These are phyloP conservation scores for Talaromyces funiculosus DNA, from an alignment of 2,329 filamentous ascomycete species.

Conservation along the genomic window DNA sequence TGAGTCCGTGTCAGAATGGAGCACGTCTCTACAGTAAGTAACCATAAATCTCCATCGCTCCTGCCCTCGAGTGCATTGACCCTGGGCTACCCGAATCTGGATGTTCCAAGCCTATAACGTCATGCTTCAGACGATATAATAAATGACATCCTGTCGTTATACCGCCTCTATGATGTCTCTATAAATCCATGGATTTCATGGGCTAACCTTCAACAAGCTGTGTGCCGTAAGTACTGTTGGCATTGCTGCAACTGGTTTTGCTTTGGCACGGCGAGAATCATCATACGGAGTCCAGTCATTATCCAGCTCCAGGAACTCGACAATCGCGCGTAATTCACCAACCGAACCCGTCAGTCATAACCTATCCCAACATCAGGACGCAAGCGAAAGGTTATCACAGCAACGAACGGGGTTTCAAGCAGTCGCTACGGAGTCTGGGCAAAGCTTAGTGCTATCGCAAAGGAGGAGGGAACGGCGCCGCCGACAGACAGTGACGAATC, in stretches of 20 bases:
- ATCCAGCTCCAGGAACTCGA: constrained; percentile 28
- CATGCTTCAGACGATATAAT: neutral
- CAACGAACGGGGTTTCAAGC: constrained; percentile 16
- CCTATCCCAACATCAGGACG: neutral
- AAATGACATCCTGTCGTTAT: neutral
- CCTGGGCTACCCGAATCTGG: neutral
- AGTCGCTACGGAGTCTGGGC: constrained; percentile 15
- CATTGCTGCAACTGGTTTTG: constrained; percentile 54
- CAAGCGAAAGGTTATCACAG: constrained; percentile 11
- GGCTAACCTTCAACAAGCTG: constrained; percentile 34
- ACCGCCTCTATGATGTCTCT: neutral
- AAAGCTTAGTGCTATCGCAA: constrained; percentile 15
- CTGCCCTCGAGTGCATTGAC: neutral
- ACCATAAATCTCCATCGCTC: neutral
- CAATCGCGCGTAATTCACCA: constrained; percentile 16
- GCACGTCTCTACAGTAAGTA: constrained; percentile 29
- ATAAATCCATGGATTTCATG: neutral
- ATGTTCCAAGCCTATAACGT: neutral
- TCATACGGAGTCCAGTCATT: neutral
- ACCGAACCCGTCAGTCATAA: constrained; percentile 19
- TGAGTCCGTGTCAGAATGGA: constrained; percentile 21
- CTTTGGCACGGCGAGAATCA: constrained; percentile 48
- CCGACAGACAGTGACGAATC: constrained; percentile 33
- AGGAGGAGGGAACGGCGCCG: constrained; percentile 27
- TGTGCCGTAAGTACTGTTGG: constrained; percentile 60